Percentiles rank a stretch among this genome's conserved stretches.
These are phyloP conservation scores for Brassica balearica DNA, from an alignment of 441 rosid species.

Conservation along the genomic window DNA sequence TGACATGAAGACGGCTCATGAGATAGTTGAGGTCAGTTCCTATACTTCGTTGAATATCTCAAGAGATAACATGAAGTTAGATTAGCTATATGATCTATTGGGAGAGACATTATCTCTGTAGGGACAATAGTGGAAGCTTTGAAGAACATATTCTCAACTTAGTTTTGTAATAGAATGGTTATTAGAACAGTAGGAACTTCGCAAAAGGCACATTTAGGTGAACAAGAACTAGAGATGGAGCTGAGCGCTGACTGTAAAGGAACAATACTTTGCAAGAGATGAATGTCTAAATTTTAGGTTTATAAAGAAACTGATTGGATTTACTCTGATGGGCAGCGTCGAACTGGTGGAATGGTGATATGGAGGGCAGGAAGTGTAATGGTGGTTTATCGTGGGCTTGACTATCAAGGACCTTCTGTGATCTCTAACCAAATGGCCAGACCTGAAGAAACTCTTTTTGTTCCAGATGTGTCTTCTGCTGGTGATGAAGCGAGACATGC, in stretches of 20 bases:
- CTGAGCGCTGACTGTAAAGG: background rate
- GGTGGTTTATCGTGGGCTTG: constrained; percentile 87
- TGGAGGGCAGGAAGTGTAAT: constrained; percentile 99
- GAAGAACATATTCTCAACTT: background rate
- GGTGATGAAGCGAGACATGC: constrained; percentile 38
- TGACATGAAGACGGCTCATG: too few species aligned
- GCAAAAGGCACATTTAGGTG: too few species aligned
- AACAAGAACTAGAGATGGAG: constrained; percentile 2
- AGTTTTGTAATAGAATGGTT: constrained; percentile 21
- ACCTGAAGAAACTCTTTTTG: too few species aligned
- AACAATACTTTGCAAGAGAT: constrained; percentile 6
- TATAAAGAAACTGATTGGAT: constrained; percentile 43
- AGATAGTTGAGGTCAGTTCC: too few species aligned
- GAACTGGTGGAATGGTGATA: constrained; percentile 88
- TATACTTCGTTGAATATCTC: too few species aligned
- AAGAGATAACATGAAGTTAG: too few species aligned
- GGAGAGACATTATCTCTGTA: too few species aligned
- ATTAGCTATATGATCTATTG: too few species aligned
- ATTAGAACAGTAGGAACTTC: too few species aligned
- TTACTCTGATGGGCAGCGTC: constrained; percentile 72
- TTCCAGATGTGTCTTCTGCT: constrained; percentile 49
- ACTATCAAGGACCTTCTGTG: constrained; percentile 73
- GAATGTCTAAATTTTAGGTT: constrained; percentile 1
- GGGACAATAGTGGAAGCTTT: too few species aligned
- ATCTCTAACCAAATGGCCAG: constrained; percentile 45